These are phyloP conservation scores for Daldinia grandis DNA, from an alignment of 495 filamentous ascomycete species.

Conservation along the genomic window DNA sequence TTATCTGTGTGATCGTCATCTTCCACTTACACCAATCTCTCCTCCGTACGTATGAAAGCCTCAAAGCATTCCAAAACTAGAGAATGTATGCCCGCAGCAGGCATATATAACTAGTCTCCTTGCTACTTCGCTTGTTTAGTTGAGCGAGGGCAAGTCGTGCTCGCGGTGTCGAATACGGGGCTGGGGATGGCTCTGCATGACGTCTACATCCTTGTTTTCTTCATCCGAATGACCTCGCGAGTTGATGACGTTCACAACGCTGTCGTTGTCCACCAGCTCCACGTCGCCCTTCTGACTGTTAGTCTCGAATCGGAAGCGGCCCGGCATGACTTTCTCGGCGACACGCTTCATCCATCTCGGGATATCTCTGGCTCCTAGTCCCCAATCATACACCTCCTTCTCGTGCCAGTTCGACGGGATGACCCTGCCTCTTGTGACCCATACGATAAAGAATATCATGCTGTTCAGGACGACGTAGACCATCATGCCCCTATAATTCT, in stretches of 20 bases:
- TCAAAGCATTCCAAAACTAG: neutral
- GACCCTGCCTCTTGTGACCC: constrained; percentile 65
- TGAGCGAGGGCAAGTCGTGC: constrained; percentile 40
- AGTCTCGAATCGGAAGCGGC: constrained; percentile 1
- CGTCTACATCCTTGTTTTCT: constrained; percentile 34
- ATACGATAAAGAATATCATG: constrained; percentile 63
- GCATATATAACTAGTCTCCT: neutral
- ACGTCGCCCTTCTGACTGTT: constrained; percentile 41
- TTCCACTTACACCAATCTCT: neutral
- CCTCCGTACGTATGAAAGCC: neutral
- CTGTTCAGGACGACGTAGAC: constrained; percentile 75
- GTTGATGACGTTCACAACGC: constrained; percentile 40
- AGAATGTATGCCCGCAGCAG: neutral
- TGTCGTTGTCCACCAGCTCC: constrained; percentile 46
- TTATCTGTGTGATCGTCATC: neutral
- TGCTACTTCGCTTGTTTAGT: constrained; percentile 19
- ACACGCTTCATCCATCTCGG: constrained; percentile 44
- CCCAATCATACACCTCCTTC: constrained; percentile 80
- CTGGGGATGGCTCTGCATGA: constrained; percentile 3
- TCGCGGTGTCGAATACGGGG: constrained; percentile 14
- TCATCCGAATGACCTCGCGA: constrained; percentile 45
- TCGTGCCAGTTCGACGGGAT: constrained; percentile 74
- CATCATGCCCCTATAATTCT: constrained; percentile 66
- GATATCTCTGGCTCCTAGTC: constrained; percentile 47
- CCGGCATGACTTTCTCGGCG: constrained; percentile 24